Percentiles rank a stretch among this genome's conserved stretches.
Conservation (phyloP, 164 flowering plant genomes). For the Nelumbo lutea region DNA sequence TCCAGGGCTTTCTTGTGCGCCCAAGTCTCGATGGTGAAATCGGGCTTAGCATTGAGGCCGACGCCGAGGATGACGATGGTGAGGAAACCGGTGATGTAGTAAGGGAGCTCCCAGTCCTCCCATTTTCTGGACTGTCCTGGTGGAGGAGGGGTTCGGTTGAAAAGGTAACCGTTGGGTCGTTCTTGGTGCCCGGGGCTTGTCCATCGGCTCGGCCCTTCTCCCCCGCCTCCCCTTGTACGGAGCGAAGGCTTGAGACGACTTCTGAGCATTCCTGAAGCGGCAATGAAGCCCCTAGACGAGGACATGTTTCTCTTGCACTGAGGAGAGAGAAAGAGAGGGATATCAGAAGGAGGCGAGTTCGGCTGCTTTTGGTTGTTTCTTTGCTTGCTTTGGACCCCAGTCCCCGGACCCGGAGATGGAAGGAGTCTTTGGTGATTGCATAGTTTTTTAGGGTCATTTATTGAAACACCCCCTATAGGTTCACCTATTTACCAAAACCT, state of each 20-base stretch:
- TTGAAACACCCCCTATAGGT: no score
- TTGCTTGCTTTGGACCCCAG: no score
- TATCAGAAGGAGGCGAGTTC: no score
- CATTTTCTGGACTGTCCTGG: constrained; percentile 82
- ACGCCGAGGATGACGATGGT: constrained; percentile 94
- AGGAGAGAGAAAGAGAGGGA: neutral
- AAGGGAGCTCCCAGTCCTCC: constrained; percentile 99
- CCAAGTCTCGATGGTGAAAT: constrained; percentile 97
- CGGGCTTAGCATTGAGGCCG: constrained; percentile 97
- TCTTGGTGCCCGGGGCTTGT: constrained; percentile 80
- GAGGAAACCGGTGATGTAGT: constrained; percentile 91
- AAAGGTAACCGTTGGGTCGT: constrained; percentile 80
- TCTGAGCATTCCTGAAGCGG: constrained; percentile 50
- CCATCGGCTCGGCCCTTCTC: constrained; percentile 63
- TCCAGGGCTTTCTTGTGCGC: constrained; percentile 93
- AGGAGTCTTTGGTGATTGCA: no score
- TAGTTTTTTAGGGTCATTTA: no score
- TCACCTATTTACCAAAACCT: no score
- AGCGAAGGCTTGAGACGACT: constrained; percentile 46
- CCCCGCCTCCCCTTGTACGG: constrained; percentile 51
- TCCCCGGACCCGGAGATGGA: no score
- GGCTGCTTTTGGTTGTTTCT: no score
- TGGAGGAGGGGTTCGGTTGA: constrained; percentile 77
- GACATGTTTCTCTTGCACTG: constrained; percentile 20
- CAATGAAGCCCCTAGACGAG: constrained; percentile 31